Evolutionary conservation across 140 eudicot species (phyloP).

Genomic region (Ambrosia hybrid): DNA sequence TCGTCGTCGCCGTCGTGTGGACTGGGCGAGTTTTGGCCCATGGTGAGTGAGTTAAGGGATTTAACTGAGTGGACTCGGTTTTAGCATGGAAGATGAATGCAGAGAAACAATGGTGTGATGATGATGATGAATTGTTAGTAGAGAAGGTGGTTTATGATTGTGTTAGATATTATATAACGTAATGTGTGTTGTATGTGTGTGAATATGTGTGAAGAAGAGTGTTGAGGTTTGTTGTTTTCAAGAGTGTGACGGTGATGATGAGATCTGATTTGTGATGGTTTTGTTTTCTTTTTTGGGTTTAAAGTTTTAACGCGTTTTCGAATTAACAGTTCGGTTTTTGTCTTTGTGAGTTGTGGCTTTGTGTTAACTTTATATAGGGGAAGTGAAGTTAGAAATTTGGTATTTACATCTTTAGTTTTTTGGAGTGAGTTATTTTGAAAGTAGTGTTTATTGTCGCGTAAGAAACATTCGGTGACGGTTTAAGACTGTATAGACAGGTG

Average conservation of each 20-base stretch:
- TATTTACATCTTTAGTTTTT: too few species aligned
- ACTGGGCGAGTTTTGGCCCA: conserved; percentile 53
- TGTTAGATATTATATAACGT: conserved; percentile 2
- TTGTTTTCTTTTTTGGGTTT: neutral
- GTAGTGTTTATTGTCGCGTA: too few species aligned
- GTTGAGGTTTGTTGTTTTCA: conserved; percentile 24
- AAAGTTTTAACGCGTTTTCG: conserved; percentile 30
- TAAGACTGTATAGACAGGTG: too few species aligned
- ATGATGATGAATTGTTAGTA: neutral
- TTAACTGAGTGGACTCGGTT: conserved; percentile 22
- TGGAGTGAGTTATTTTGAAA: too few species aligned
- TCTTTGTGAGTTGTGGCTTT: too few species aligned
- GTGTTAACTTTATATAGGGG: too few species aligned
- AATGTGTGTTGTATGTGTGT: neutral
- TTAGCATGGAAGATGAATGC: conserved; percentile 13
- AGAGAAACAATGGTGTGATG: too few species aligned
- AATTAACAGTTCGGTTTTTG: neutral
- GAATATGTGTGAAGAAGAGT: neutral
- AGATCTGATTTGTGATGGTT: conserved; percentile 26
- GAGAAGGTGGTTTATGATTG: neutral
- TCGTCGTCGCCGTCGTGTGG: conserved; percentile 38
- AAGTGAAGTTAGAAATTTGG: too few species aligned
- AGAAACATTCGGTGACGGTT: too few species aligned
- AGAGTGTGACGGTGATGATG: conserved; percentile 42
- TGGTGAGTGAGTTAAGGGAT: neutral